phyloP scores from a whole-genome alignment of 176 grass and related monocot species.

The Metroxylon sagu region DNA sequence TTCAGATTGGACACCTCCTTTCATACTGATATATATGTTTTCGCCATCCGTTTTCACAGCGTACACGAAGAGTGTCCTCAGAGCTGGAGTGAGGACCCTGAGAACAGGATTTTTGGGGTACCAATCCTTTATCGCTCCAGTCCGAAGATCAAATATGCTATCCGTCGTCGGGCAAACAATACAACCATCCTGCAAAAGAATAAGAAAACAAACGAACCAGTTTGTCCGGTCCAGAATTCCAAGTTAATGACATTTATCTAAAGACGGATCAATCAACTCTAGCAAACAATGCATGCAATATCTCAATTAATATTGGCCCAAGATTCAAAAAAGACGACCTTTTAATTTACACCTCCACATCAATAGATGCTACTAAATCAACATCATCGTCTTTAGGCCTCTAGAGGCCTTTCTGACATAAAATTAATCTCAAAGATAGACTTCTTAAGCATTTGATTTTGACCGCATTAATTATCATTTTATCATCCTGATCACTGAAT shows the following conservation, averaged over 20 bases:
- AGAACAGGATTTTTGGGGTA: constrained; percentile 94
- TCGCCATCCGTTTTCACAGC: constrained; percentile 57
- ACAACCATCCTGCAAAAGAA: constrained; percentile 68
- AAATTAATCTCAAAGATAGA: too few relatives aligned
- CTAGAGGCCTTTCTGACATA: too few relatives aligned
- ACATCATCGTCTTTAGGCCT: too few relatives aligned
- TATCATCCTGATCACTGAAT: too few relatives aligned
- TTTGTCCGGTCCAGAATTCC: too few relatives aligned
- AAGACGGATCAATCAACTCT: too few relatives aligned
- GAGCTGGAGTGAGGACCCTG: constrained; percentile 67
- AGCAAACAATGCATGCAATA: too few relatives aligned
- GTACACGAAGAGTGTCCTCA: constrained; percentile 75
- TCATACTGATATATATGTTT: constrained; percentile 87
- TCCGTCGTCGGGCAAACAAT: constrained; percentile 94
- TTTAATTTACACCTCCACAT: neutral
- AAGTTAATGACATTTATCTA: neutral
- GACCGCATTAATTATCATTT: too few relatives aligned
- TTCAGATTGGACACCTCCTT: constrained; percentile 14
- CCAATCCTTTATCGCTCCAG: constrained; percentile 89
- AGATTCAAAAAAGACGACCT: too few relatives aligned
- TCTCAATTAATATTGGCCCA: too few relatives aligned
- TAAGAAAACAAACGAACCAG: neutral
- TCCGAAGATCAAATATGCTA: constrained; percentile 87
- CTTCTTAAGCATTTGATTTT: too few relatives aligned
- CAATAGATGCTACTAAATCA: neutral